Conservation (phyloP, 768 basidiomycete species). For the Suillus alpinus region DNA sequence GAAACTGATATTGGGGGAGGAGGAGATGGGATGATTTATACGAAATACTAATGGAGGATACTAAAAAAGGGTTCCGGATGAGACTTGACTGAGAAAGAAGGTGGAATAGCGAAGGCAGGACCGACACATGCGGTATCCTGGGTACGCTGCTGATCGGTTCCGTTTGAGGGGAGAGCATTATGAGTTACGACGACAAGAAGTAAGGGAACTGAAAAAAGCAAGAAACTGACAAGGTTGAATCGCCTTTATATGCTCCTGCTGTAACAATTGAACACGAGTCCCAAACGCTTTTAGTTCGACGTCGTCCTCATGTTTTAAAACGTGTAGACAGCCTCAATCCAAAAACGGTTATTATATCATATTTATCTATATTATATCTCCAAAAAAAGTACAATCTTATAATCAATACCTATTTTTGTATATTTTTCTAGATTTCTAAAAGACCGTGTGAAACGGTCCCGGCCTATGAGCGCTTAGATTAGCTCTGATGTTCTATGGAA, state of each 20-base stretch:
- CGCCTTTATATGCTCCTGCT: slow-evolving; percentile 9
- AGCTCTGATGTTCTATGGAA: slow-evolving; percentile 3
- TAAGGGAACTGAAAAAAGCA: slow-evolving; percentile 3
- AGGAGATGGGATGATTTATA: slow-evolving; percentile 27
- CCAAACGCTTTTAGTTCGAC: slow-evolving; percentile 8
- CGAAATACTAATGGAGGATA: slow-evolving; percentile 17
- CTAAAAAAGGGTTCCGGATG: slow-evolving; percentile 38
- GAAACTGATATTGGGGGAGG: slow-evolving; percentile 20
- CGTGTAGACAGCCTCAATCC: slow-evolving; percentile 2
- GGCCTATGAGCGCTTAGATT: slow-evolving; percentile 3
- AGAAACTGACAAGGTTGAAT: slow-evolving; percentile 1
- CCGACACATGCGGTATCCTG: slow-evolving; percentile 38
- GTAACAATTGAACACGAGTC: slow-evolving; percentile 12
- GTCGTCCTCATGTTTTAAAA: slow-evolving; percentile 11
- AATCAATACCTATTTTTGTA: not conserved
- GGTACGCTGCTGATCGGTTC: slow-evolving; percentile 37
- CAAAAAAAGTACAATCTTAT: not conserved
- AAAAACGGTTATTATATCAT: slow-evolving; percentile 1
- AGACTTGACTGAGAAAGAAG: slow-evolving; percentile 37
- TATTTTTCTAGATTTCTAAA: slow-evolving; percentile 1
- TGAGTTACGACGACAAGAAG: slow-evolving; percentile 23
- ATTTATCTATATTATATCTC: not conserved
- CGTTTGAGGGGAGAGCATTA: slow-evolving; percentile 29
- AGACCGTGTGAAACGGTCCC: slow-evolving; percentile 7
- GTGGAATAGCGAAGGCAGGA: slow-evolving; percentile 30